These are phyloP conservation scores for Sporisorium exsertum DNA, from an alignment of 1,284 basidiomycete genomes.

Conservation along the genomic window DNA sequence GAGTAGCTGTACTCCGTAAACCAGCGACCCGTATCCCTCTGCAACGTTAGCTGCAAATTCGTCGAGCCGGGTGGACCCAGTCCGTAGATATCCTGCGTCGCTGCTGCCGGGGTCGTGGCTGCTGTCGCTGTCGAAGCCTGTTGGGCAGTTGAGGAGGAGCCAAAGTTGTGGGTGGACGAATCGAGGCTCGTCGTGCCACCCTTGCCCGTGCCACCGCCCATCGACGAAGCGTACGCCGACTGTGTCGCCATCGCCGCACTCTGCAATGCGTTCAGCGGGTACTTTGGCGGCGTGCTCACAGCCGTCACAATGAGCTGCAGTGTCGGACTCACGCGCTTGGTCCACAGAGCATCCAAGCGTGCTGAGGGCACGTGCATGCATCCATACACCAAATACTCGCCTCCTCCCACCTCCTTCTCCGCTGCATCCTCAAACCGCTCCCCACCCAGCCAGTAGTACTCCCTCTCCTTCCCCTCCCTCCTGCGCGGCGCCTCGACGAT, in stretches of 20 bases:
- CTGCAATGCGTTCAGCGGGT: conserved; percentile 47
- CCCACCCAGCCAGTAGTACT: conserved; percentile 58
- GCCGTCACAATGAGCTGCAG: conserved; percentile 69
- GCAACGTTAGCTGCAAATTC: conserved; percentile 82
- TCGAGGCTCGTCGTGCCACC: conserved; percentile 15
- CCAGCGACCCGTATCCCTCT: conserved; percentile 92
- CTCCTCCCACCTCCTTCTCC: conserved; percentile 4
- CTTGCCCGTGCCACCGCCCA: background rate
- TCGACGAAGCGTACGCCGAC: background rate
- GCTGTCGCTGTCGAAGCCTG: conserved; percentile 6
- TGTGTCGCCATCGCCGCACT: conserved; percentile 9
- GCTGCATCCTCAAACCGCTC: conserved; percentile 3
- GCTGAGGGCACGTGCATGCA: conserved; percentile 89
- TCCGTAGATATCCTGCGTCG: conserved; percentile 13
- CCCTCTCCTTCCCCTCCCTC: conserved; percentile 76
- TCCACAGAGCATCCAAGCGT: conserved; percentile 88
- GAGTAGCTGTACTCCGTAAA: conserved; percentile 95
- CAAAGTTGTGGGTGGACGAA: conserved; percentile 3
- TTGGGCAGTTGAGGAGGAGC: conserved; percentile 4
- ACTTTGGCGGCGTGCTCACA: conserved; percentile 63
- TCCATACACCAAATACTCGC: conserved; percentile 92
- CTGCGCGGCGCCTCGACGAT: conserved; percentile 81
- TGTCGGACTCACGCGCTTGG: conserved; percentile 76
- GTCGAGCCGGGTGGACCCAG: conserved; percentile 59
- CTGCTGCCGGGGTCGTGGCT: conserved; percentile 10